Base-by-base conservation (phyloP, 805 yeast species). In the Metahyphopichia silvanorum region DNA sequence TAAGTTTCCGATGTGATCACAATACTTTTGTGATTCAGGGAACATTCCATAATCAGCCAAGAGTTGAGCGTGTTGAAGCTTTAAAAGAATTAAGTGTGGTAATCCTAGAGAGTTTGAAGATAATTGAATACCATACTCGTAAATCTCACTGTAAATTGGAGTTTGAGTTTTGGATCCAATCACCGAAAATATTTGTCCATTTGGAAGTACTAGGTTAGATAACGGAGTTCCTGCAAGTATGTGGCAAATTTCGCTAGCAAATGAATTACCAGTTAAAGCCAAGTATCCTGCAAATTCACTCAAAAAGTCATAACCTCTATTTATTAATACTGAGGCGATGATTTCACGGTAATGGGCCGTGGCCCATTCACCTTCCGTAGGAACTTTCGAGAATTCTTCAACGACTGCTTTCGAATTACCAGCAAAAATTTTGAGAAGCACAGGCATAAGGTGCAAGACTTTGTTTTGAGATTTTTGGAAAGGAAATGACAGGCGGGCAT, bases 11-110 rank as follows among this genome's bases (percentile, higher is more conserved):
- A 82, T 63, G 13, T 52, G 43, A 41, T 85, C 95, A 30, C 75
- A 54, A 40, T 82, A 81, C 44, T 66, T 79, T 28, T 81, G 79
- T 2, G 94, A 79, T 13, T 75, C 81, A 1, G 68, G 39, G 11
- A 67, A 50, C 21, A 61, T 51, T 2, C 91, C 93, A 39, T 69
- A 60, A 43, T 88, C 97, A 3, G 84, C 80, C 39, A 88, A 63
- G 16, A 70, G 60, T 29, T 71, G 70, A 0, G 93, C 93, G 47
- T 85, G 93, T 17, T 66, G 66, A 25, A 86, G 57, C 49, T 83
- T 85, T 42, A 74, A 65, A 0, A 77, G 67, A 11, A 83, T 49
- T 44, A 84, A 56, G 40, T 79, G 84, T 0, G 79, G 70, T 29
- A 69, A 66, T 34, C 71, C 51, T 17, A 66, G 48, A 1, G 61